phyloP scores from a whole-genome alignment of 2,329 filamentous ascomycete species.

The Ophiosphaerella narmari region DNA sequence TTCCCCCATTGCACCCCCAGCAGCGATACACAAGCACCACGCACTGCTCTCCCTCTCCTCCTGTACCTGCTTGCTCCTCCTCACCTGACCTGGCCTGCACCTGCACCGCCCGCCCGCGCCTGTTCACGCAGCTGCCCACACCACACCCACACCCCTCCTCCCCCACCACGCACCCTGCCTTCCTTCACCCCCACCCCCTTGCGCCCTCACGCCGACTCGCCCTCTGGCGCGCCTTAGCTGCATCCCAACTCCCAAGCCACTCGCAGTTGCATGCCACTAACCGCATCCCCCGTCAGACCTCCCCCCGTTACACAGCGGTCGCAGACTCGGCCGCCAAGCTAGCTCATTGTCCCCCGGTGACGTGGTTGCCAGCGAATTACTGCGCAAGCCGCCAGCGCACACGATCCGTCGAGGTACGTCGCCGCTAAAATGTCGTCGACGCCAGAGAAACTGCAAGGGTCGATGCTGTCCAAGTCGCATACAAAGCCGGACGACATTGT shows the following conservation, averaged over 20 bases:
- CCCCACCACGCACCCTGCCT: slow-evolving; percentile 2
- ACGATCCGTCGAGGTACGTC: slow-evolving; percentile 52
- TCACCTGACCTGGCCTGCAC: not conserved
- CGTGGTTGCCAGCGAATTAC: slow-evolving; percentile 49
- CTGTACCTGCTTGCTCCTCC: too few species aligned
- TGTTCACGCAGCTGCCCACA: not conserved
- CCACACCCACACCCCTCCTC: slow-evolving; percentile 9
- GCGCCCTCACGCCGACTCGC: slow-evolving; percentile 6
- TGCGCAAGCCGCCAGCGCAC: slow-evolving; percentile 44
- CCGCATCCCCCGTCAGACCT: slow-evolving; percentile 30
- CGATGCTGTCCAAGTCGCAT: slow-evolving; percentile 22
- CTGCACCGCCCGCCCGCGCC: slow-evolving; percentile 1
- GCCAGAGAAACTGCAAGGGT: slow-evolving; percentile 79
- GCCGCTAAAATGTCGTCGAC: slow-evolving; percentile 77
- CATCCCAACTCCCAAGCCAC: slow-evolving; percentile 15
- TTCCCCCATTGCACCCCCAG: slow-evolving; percentile 11
- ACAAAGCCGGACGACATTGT: slow-evolving; percentile 49
- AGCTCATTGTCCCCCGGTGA: slow-evolving; percentile 39
- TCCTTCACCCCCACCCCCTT: slow-evolving; percentile 16
- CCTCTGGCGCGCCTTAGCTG: slow-evolving; percentile 24
- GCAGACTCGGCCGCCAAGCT: slow-evolving; percentile 43
- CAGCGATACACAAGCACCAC: too few species aligned
- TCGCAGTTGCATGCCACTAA: slow-evolving; percentile 41
- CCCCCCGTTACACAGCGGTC: slow-evolving; percentile 38
- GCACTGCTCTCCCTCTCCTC: too few species aligned